phyloP scores from a whole-genome alignment of 2,329 filamentous ascomycete species.

The Fusarium sp. region DNA sequence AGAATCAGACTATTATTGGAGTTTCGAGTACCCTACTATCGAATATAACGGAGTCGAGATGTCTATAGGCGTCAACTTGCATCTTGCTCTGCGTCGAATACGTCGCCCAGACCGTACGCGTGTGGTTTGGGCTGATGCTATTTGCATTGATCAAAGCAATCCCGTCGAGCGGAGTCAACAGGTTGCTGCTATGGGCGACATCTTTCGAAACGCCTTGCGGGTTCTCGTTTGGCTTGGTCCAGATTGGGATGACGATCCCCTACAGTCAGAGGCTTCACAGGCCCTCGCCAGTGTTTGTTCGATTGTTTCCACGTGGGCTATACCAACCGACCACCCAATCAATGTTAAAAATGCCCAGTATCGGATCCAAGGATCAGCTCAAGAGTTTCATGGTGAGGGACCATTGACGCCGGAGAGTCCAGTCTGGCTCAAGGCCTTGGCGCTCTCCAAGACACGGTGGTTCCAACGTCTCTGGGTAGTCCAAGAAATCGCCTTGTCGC shows the following conservation, averaged over 20 bases:
- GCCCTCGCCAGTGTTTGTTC: background rate
- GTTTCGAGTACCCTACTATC: background rate
- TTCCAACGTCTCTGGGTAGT: background rate
- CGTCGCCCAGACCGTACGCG: background rate
- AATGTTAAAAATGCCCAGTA: background rate
- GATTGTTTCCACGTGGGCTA: background rate
- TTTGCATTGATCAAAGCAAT: background rate
- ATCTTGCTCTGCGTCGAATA: background rate
- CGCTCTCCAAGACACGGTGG: background rate
- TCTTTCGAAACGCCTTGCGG: background rate
- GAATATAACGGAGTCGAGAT: background rate
- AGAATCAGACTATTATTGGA: background rate
- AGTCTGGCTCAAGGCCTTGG: background rate
- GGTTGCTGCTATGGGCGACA: background rate
- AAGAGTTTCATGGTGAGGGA: background rate
- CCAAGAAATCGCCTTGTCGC: background rate
- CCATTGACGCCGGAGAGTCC: background rate
- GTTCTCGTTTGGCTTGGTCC: background rate
- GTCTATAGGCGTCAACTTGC: background rate
- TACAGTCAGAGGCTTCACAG: background rate
- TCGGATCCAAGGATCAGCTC: background rate
- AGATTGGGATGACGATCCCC: background rate
- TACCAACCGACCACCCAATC: background rate
- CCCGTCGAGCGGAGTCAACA: background rate
- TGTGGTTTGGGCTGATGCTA: background rate